These are phyloP conservation scores for Yarrowia keelungensis DNA, from an alignment of 805 yeast genomes.

Conservation along the genomic window DNA sequence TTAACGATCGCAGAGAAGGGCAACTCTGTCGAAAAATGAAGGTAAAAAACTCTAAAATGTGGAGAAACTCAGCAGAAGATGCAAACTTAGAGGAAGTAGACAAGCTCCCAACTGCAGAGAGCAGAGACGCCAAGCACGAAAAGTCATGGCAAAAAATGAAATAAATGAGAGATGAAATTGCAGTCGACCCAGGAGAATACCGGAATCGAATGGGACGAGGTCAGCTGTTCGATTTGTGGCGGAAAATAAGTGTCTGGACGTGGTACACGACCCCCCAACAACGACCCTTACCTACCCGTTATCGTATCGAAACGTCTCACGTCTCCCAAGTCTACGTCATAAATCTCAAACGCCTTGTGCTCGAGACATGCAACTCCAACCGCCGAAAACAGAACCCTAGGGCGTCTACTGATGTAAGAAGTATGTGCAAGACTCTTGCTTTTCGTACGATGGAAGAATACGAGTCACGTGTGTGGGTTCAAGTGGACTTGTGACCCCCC, in stretches of 20 bases:
- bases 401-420: too few species aligned
- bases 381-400: constrained; percentile 8
- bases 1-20: constrained; percentile 14
- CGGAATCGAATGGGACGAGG: too few species aligned
- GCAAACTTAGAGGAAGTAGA: not conserved
- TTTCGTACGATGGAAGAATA: not conserved
- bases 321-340: not conserved
- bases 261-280: too few species aligned
- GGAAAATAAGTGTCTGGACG: too few species aligned
- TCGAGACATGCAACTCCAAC: constrained; percentile 22
- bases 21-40: constrained; percentile 12
- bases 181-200: too few species aligned
- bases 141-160: not conserved
- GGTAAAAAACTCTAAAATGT: constrained; percentile 27
- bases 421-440: not conserved
- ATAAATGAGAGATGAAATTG: too few species aligned
- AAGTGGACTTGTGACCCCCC: too few species aligned
- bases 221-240: too few species aligned
- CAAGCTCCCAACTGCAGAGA: not conserved
- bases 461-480: not conserved
- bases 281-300: not conserved
- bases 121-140: constrained; percentile 8
- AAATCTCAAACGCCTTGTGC: not conserved
- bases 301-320: not conserved
- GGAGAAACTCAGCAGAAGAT: constrained; percentile 19